Conservation (phyloP, 768 basidiomycete species). For the Lactarius akahatsu region DNA sequence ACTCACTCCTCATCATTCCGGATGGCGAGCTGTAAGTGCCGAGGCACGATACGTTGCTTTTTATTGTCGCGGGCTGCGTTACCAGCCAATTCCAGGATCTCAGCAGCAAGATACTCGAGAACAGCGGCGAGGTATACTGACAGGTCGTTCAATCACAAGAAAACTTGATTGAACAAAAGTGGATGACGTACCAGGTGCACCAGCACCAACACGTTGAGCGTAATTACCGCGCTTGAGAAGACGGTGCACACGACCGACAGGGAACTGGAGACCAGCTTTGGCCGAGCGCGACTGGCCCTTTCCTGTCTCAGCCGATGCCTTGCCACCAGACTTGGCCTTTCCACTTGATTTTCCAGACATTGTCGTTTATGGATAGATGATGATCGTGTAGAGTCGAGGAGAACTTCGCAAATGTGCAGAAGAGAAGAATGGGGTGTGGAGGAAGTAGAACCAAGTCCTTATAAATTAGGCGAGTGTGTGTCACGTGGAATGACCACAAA, state of each 20-base stretch:
- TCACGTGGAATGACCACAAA: slow-evolving; percentile 21
- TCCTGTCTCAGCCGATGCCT: slow-evolving; percentile 42
- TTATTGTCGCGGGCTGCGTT: slow-evolving; percentile 90
- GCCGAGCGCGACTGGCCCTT: slow-evolving; percentile 71
- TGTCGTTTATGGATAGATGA: slow-evolving; percentile 17
- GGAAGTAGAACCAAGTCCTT: not conserved
- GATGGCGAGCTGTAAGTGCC: slow-evolving; percentile 93
- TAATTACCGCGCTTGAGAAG: slow-evolving; percentile 85
- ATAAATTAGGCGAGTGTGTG: slow-evolving; percentile 4
- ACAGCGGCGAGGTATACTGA: slow-evolving; percentile 90
- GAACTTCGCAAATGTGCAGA: slow-evolving; percentile 12
- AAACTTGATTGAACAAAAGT: not conserved
- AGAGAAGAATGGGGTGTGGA: slow-evolving; percentile 20
- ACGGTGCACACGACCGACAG: slow-evolving; percentile 93
- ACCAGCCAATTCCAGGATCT: slow-evolving; percentile 91
- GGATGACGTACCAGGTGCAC: slow-evolving; percentile 66
- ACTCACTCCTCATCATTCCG: slow-evolving; percentile 88
- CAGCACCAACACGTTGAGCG: slow-evolving; percentile 83
- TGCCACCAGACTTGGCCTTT: slow-evolving; percentile 57
- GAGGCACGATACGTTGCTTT: slow-evolving; percentile 94
- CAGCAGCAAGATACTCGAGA: slow-evolving; percentile 89
- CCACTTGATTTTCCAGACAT: slow-evolving; percentile 57
- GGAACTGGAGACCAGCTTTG: slow-evolving; percentile 79
- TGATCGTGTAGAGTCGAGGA: not conserved
- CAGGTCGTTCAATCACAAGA: slow-evolving; percentile 7